A percentile compares a stretch with the other conserved stretches of the same genome.
phyloP scores from a whole-genome alignment of 2,329 filamentous ascomycete species.

The Nemania diffusa region DNA sequence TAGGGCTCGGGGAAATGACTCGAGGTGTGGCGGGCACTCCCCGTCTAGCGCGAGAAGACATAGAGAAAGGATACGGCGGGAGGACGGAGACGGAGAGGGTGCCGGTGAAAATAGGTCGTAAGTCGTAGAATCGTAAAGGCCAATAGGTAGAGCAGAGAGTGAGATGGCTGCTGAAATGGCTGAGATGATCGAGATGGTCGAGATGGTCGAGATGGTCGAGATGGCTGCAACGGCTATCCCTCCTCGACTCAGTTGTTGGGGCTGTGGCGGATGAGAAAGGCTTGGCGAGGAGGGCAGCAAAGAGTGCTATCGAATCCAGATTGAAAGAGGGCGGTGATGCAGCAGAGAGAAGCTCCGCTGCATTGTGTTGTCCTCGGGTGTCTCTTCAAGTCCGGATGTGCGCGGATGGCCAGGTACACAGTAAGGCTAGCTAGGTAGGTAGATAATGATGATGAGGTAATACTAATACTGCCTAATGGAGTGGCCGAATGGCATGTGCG shows the following conservation, averaged over 20 bases:
- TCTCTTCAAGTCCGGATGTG: slow-evolving; percentile 25
- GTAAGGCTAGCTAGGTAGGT: not conserved
- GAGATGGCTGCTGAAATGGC: slow-evolving; percentile 57
- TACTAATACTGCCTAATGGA: slow-evolving; percentile 22
- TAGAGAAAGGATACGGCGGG: slow-evolving; percentile 66
- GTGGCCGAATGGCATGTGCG: slow-evolving; percentile 1
- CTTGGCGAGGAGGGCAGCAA: slow-evolving; percentile 51
- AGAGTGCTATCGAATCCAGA: slow-evolving; percentile 66
- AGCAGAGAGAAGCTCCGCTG: slow-evolving; percentile 68
- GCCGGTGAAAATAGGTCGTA: slow-evolving; percentile 65
- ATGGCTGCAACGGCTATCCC: slow-evolving; percentile 53
- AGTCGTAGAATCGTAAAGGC: slow-evolving; percentile 59
- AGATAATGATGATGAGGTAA: slow-evolving; percentile 31
- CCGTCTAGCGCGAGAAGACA: slow-evolving; percentile 62
- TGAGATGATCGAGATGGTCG: not conserved
- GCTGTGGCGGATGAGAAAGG: slow-evolving; percentile 41
- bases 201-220: not conserved
- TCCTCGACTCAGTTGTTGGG: slow-evolving; percentile 56
- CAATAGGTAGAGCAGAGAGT: slow-evolving; percentile 55
- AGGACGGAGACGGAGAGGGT: slow-evolving; percentile 66
- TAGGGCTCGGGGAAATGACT: slow-evolving; percentile 89
- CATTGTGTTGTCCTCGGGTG: slow-evolving; percentile 55
- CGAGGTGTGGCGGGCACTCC: slow-evolving; percentile 81
- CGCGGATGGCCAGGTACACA: too few species aligned
- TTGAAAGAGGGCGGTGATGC: slow-evolving; percentile 60